phyloP scores from a whole-genome alignment of 2,329 filamentous ascomycete genomes.

The Sarocladium kiliense region DNA sequence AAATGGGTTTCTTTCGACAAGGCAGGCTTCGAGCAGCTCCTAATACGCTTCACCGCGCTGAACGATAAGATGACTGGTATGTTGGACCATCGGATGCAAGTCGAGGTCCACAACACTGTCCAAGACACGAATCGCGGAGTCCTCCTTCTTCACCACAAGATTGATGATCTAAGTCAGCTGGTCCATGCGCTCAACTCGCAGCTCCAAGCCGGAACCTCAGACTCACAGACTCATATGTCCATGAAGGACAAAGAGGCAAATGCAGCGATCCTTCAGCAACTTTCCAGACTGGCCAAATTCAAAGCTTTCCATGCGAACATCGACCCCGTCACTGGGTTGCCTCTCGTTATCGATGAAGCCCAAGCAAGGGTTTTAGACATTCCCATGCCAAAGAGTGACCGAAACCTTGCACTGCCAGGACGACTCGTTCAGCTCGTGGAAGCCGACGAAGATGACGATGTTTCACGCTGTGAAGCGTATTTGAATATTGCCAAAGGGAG shows the following conservation, averaged over 20 bases:
- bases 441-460: conserved; percentile 28
- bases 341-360: conserved; percentile 27
- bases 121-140: conserved; percentile 43
- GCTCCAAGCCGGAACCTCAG: conserved; percentile 15
- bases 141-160: conserved; percentile 40
- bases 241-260: conserved; percentile 31
- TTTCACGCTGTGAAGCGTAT: conserved; percentile 33
- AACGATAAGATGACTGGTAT: conserved; percentile 45
- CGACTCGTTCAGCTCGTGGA: conserved; percentile 23
- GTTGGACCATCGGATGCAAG: conserved; percentile 39
- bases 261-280: conserved; percentile 31
- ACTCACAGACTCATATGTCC: background rate
- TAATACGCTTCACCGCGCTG: conserved; percentile 36
- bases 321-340: conserved; percentile 26
- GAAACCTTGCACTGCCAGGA: conserved; percentile 27
- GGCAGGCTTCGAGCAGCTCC: conserved; percentile 36
- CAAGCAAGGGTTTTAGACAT: conserved; percentile 34
- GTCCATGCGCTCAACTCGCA: conserved; percentile 41
- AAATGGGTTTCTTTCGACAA: conserved; percentile 43
- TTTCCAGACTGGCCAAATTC: conserved; percentile 42
- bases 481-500: conserved; percentile 28
- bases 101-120: conserved; percentile 39
- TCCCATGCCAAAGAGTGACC: conserved; percentile 25
- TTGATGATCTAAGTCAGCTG: conserved; percentile 38
- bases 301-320: conserved; percentile 46